Evolutionary conservation across 768 basidiomycete genomes (phyloP).

Genomic region (Dioszegia aurantiaca): DNA sequence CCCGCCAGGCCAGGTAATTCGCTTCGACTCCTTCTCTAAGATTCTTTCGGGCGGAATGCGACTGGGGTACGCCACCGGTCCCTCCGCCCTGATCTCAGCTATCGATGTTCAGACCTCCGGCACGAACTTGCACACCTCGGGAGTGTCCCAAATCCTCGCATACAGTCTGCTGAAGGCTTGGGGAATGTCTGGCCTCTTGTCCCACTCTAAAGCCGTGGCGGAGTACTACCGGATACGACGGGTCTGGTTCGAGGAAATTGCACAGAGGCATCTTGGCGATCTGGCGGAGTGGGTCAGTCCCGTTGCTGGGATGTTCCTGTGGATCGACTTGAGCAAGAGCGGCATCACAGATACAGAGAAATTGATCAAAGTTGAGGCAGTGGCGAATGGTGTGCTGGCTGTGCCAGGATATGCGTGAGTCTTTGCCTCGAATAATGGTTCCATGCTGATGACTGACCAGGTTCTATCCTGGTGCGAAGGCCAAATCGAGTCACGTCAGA

Average conservation of each 20-base stretch:
- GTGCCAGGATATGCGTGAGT: conserved; percentile 64
- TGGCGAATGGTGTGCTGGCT: conserved; percentile 79
- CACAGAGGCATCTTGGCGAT: conserved; percentile 66
- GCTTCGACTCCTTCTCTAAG: conserved; percentile 89
- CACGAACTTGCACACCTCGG: conserved; percentile 55
- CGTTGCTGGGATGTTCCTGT: conserved; percentile 71
- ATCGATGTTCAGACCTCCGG: conserved; percentile 62
- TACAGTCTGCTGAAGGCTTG: conserved; percentile 40
- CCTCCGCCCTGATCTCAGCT: conserved; percentile 63
- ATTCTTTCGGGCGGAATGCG: conserved; percentile 56
- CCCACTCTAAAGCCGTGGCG: conserved; percentile 68
- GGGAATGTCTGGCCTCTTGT: conserved; percentile 72
- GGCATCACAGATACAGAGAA: conserved; percentile 66
- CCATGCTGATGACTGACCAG: conserved; percentile 51
- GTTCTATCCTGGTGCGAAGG: conserved; percentile 67
- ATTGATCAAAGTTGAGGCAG: conserved; percentile 70
- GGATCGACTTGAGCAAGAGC: conserved; percentile 55
- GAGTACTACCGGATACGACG: conserved; percentile 53
- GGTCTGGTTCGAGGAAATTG: conserved; percentile 74
- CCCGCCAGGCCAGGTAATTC: conserved; percentile 72
- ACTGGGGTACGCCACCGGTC: conserved; percentile 72
- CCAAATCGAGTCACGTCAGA: conserved; percentile 70
- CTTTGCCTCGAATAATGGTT: background rate
- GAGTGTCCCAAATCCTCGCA: conserved; percentile 45
- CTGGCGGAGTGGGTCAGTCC: conserved; percentile 59